Conservation (phyloP, 2,329 filamentous ascomycete species). For the Cladosporium sp. region DNA sequence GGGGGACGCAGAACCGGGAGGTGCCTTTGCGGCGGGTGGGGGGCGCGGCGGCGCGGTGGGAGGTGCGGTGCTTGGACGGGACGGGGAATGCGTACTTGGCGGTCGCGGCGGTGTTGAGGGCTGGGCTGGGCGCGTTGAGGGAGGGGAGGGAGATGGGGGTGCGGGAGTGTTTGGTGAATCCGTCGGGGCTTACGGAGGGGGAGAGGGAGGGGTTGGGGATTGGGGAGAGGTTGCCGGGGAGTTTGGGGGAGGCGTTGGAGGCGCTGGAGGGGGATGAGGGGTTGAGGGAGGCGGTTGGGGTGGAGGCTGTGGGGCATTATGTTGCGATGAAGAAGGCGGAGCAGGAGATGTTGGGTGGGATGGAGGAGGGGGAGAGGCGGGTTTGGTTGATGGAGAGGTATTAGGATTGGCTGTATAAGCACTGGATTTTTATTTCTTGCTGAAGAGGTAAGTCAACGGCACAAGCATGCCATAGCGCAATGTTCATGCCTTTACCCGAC, state of each 20-base stretch:
- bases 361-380: slow-evolving; percentile 45
- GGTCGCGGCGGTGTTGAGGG: slow-evolving; percentile 54
- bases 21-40: slow-evolving; percentile 61
- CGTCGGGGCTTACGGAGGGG: slow-evolving; percentile 42
- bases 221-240: slow-evolving; percentile 47
- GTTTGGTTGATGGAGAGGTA: slow-evolving; percentile 63
- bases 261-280: slow-evolving; percentile 45
- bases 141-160: slow-evolving; percentile 40
- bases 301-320: slow-evolving; percentile 51
- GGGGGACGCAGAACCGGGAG: slow-evolving; percentile 78
- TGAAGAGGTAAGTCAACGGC: too few species aligned
- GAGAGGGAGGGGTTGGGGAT: slow-evolving; percentile 51
- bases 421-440: too few species aligned
- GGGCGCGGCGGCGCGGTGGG: slow-evolving; percentile 58
- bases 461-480: too few species aligned
- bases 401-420: slow-evolving; percentile 27
- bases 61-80: slow-evolving; percentile 72
- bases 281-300: slow-evolving; percentile 43
- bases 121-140: slow-evolving; percentile 52
- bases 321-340: slow-evolving; percentile 55
- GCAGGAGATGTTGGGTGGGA: slow-evolving; percentile 43
- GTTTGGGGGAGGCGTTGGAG: slow-evolving; percentile 49
- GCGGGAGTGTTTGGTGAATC: slow-evolving; percentile 52
- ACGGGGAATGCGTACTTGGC: slow-evolving; percentile 73
- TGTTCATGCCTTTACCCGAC: too few species aligned